Evolutionary conservation across 139 green algal species (phyloP).

Genomic region (Tetratostichococcus sp.): DNA sequence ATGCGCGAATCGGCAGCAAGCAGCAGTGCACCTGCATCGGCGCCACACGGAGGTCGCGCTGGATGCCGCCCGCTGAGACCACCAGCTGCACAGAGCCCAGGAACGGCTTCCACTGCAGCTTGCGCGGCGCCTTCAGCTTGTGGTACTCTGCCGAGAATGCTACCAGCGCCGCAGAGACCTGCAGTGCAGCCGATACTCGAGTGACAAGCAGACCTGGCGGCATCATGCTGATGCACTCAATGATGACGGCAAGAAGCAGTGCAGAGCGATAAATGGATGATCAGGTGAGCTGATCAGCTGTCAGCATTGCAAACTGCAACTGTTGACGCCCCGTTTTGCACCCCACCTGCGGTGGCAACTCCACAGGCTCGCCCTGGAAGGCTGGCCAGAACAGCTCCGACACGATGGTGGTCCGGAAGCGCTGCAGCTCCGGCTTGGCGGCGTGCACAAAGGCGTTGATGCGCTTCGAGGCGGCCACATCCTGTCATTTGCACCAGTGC

Average conservation of each 20-base stretch:
- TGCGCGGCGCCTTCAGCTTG: slow-evolving; percentile 79
- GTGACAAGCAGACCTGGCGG: background rate
- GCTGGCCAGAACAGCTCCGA: slow-evolving; percentile 89
- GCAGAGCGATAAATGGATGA: too few species aligned
- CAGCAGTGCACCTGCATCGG: background rate
- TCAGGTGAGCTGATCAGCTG: too few species aligned
- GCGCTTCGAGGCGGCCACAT: slow-evolving; percentile 89
- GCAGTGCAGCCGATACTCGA: too few species aligned
- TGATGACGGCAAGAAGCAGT: too few species aligned
- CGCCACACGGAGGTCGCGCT: slow-evolving; percentile 43
- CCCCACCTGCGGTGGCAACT: slow-evolving; percentile 44
- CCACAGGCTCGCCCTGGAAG: slow-evolving; percentile 41
- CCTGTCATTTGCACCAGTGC: slow-evolving; percentile 57
- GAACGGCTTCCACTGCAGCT: slow-evolving; percentile 74
- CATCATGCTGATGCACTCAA: too few species aligned
- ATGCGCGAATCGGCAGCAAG: too few species aligned
- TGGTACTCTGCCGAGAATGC: slow-evolving; percentile 55
- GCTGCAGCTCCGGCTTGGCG: background rate
- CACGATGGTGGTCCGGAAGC: slow-evolving; percentile 56
- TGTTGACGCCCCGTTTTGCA: too few species aligned
- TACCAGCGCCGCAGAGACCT: slow-evolving; percentile 24
- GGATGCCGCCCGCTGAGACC: slow-evolving; percentile 39
- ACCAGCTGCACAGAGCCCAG: slow-evolving; percentile 75
- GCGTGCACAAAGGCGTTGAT: slow-evolving; percentile 70
- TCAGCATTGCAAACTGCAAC: too few species aligned